Percentiles rank a stretch among this genome's conserved stretches.
Conservation (phyloP, 2,329 filamentous ascomycete species). For the Cucurbitaria berberidis region DNA sequence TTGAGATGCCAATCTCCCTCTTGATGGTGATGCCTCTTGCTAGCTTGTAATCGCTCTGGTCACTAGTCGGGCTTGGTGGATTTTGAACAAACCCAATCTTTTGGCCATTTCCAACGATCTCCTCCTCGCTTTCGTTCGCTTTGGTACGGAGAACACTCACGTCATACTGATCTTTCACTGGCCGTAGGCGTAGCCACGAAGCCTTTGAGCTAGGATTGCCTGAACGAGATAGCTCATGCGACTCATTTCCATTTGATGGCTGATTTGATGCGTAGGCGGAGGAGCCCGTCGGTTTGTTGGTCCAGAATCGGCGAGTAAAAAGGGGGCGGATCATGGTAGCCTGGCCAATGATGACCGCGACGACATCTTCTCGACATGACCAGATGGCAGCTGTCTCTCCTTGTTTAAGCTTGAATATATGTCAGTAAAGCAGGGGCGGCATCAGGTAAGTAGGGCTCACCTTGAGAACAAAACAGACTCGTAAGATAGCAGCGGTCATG, state of each 20-base stretch:
- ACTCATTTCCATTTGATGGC: slow-evolving; percentile 6
- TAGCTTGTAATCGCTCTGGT: neutral
- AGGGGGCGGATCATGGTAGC: slow-evolving; percentile 46
- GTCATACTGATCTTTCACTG: slow-evolving; percentile 21
- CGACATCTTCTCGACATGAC: slow-evolving; percentile 50
- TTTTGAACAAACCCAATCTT: neutral
- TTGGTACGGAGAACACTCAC: slow-evolving; percentile 15
- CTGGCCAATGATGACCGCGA: slow-evolving; percentile 49
- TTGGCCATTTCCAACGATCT: slow-evolving; percentile 8
- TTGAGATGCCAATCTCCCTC: slow-evolving; percentile 1
- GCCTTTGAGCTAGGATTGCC: neutral
- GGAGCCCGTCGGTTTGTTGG: neutral
- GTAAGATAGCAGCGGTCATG: slow-evolving; percentile 39
- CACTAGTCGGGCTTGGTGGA: neutral
- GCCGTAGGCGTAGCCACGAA: slow-evolving; percentile 9
- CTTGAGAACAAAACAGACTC: slow-evolving; percentile 37
- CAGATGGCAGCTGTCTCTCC: slow-evolving; percentile 42
- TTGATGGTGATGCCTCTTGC: neutral
- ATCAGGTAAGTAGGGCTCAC: slow-evolving; percentile 18
- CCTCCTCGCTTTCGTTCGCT: slow-evolving; percentile 22
- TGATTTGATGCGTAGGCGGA: slow-evolving; percentile 12
- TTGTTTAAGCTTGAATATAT: slow-evolving; percentile 9
- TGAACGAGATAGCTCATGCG: slow-evolving; percentile 10
- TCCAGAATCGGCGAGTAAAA: slow-evolving; percentile 21
- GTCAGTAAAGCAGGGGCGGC: neutral